Base-by-base conservation (phyloP, 225 moss, liverwort and hornwort species). In the Rhytidiadelphus loreus region DNA sequence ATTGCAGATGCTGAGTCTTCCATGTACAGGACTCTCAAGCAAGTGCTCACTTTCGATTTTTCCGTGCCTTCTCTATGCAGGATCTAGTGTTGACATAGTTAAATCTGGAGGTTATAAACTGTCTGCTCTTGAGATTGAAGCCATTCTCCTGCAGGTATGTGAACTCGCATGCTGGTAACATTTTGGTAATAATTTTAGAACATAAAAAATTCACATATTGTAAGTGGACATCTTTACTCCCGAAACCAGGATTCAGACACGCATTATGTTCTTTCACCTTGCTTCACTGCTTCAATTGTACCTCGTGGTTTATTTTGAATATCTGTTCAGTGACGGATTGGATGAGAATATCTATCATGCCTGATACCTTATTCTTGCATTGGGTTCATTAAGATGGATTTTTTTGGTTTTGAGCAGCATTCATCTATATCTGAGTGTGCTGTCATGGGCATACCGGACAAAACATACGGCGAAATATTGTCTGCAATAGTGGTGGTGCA, bases 41-140 rank as follows among this genome's bases (percentile, higher is more conserved):
- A 85, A 82, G 61, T 80, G 59, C 86, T 86, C 65, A 88, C 52
- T 83, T 62, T 82, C 16, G 52, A 46, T 64, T 89, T 46, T 48
- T 44, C 63, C n/a, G 59, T 91, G 78, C 37, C 64, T 77, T 77
- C 43, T 70, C 60, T 53, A 75, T 86, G 65, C 94, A 94, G 94
- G 95, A 83, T 91, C 94, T 79, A 95, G 94, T 90, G 94, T 95
- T 75, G 95, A 95, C 87, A 95, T 95, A 74, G 85, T 95, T 39
- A 95, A 95, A 87, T 95, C 93, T 85, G 95, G 95, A 88, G 95
- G 95, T 65, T 95, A 95, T 88, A 95, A 95, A 82, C 88, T 95
- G 44, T 95, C 95, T 77, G 86, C 95, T 80, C 95, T 95, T 83
- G 95, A 95, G 87, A 94, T 95, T 77, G 95, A 95, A 89, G 92